Conservation (phyloP, 768 basidiomycete species). For the Lentinula raphanica region DNA sequence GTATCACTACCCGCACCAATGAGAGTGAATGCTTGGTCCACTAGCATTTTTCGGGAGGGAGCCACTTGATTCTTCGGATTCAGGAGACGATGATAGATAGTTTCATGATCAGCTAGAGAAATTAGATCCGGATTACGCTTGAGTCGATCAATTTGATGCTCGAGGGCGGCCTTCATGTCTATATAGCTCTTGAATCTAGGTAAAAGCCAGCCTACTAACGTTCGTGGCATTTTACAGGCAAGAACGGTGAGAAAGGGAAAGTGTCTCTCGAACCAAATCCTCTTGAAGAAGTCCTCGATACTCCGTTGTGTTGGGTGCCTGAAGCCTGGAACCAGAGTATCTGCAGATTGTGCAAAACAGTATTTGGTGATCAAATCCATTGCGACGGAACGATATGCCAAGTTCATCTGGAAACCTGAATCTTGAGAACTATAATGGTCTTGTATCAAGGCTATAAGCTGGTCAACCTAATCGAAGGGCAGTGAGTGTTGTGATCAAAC, state of each 20-base stretch:
- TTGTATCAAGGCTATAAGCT: neutral
- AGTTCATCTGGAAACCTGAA: constrained; percentile 16
- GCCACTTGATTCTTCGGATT: constrained; percentile 12
- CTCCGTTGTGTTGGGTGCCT: constrained; percentile 19
- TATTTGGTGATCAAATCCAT: constrained; percentile 28
- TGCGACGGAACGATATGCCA: constrained; percentile 21
- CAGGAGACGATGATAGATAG: constrained; percentile 29
- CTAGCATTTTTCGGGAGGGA: constrained; percentile 13
- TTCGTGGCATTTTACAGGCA: constrained; percentile 14
- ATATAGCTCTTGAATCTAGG: constrained; percentile 14
- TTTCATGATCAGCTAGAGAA: constrained; percentile 25
- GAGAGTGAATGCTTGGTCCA: constrained; percentile 19
- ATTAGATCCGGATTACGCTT: constrained; percentile 21
- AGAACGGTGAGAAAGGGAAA: constrained; percentile 18
- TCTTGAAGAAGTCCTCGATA: constrained; percentile 10
- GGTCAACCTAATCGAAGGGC: neutral
- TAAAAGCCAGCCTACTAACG: constrained; percentile 11
- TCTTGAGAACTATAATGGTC: neutral
- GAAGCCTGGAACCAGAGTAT: constrained; percentile 21
- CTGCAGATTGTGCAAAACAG: constrained; percentile 24
- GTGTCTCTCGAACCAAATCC: constrained; percentile 13
- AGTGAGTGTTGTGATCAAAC: neutral
- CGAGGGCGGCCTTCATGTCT: constrained; percentile 12
- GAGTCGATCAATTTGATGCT: constrained; percentile 21
- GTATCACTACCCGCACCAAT: constrained; percentile 31